Conservation (phyloP, 192 early-diverging fungal species). For the Phycomyces blakesleeanus region DNA sequence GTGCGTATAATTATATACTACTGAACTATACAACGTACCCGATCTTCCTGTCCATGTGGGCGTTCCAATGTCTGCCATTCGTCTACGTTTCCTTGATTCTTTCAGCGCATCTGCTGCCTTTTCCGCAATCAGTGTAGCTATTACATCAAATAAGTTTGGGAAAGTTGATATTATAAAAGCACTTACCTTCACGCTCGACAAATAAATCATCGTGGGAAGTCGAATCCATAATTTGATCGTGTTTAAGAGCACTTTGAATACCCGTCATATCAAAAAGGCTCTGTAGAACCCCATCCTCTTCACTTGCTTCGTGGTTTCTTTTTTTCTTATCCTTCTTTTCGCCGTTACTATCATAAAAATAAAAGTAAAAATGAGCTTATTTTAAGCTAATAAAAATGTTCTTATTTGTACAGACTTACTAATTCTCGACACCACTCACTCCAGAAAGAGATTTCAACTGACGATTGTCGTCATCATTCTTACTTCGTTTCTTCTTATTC, state of each 20-base stretch:
- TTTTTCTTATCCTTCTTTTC: slow-evolving; percentile 22
- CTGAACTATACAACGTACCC: slow-evolving; percentile 52
- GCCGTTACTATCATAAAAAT: slow-evolving; percentile 9
- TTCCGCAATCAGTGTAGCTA: slow-evolving; percentile 73
- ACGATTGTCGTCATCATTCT: slow-evolving; percentile 26
- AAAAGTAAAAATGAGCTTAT: neutral
- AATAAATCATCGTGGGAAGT: slow-evolving; percentile 56
- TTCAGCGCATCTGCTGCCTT: slow-evolving; percentile 75
- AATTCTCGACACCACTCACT: slow-evolving; percentile 38
- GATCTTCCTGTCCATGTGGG: slow-evolving; percentile 92
- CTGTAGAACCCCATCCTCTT: slow-evolving; percentile 63
- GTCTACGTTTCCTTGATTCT: slow-evolving; percentile 56
- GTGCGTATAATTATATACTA: neutral
- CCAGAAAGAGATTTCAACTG: slow-evolving; percentile 34
- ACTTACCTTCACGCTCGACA: slow-evolving; percentile 67
- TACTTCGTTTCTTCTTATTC: slow-evolving; percentile 9
- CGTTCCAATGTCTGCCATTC: slow-evolving; percentile 50
- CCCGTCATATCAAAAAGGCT: slow-evolving; percentile 82
- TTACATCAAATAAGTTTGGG: neutral
- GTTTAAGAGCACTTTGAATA: slow-evolving; percentile 85
- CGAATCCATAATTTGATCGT: slow-evolving; percentile 85
- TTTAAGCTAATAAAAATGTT: neutral
- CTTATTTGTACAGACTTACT: slow-evolving; percentile 17
- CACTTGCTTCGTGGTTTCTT: slow-evolving; percentile 3
- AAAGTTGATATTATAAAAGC: neutral